Percentiles rank a stretch among this genome's conserved stretches.
These are phyloP conservation scores for Coniochaeta sp. DNA, from an alignment of 2,329 filamentous ascomycete genomes.

Conservation along the genomic window DNA sequence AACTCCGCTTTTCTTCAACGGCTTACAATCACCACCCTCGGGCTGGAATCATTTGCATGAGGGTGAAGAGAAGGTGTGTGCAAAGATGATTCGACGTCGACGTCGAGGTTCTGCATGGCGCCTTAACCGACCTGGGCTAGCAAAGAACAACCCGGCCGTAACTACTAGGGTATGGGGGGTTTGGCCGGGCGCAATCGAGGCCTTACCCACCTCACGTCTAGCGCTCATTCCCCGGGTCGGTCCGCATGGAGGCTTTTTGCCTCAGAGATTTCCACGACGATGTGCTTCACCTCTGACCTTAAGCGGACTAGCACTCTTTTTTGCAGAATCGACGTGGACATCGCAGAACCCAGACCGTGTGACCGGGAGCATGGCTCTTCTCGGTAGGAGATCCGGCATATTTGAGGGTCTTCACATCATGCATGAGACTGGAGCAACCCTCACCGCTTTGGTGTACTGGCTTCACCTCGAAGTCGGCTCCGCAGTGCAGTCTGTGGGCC, in stretches of 20 bases:
- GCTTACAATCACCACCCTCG: neutral
- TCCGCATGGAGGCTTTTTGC: neutral
- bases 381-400: neutral
- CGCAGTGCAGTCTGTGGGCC: neutral
- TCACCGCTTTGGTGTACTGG: slow-evolving; percentile 1
- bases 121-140: too few relatives aligned
- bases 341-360: neutral
- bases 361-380: neutral
- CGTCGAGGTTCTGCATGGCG: too few relatives aligned
- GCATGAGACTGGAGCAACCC: neutral
- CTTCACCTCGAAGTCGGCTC: neutral
- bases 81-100: neutral
- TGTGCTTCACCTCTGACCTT: neutral
- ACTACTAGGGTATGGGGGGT: too few relatives aligned
- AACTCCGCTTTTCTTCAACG: neutral
- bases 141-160: too few relatives aligned
- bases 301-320: neutral
- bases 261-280: neutral
- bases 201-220: neutral
- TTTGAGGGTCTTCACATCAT: neutral
- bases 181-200: too few relatives aligned
- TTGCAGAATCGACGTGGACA: neutral
- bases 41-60: neutral
- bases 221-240: neutral
- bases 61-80: neutral